These are phyloP conservation scores for Vigna trinervia DNA, from an alignment of 306 rosid species.

Conservation along the genomic window DNA sequence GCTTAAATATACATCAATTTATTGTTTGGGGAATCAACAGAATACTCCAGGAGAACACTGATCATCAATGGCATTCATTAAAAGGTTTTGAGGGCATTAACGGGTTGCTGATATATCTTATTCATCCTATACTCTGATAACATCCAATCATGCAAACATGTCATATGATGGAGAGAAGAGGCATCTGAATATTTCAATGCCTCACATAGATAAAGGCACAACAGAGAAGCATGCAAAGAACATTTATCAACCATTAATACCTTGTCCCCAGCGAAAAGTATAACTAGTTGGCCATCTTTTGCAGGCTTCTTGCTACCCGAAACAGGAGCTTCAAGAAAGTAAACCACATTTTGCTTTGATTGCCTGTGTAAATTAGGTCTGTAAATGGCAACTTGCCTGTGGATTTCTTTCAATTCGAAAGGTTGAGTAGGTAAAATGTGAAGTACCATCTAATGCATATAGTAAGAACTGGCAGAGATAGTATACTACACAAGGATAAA, in stretches of 20 bases:
- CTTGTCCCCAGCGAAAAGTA: conserved; percentile 90
- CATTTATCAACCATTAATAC: conserved; percentile 43
- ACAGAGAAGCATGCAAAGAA: conserved; percentile 5
- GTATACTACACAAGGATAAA: background rate
- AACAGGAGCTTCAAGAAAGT: conserved; percentile 90
- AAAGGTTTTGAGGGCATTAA: conserved; percentile 2
- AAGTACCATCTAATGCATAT: conserved; percentile 36
- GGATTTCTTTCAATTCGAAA: conserved; percentile 15
- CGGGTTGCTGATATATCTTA: conserved; percentile 2
- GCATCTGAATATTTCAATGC: conserved; percentile 9
- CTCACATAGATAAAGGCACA: conserved; percentile 20
- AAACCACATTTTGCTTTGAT: conserved; percentile 63
- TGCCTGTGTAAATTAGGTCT: no score
- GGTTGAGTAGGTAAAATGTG: background rate
- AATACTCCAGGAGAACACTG: background rate
- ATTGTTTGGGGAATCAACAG: conserved; percentile 20
- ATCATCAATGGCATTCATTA: conserved; percentile 1
- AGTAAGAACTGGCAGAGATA: conserved; percentile 25
- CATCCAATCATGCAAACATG: conserved; percentile 20
- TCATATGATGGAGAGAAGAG: conserved; percentile 17
- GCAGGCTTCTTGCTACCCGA: conserved; percentile 99
- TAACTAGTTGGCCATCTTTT: conserved; percentile 91
- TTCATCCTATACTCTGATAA: conserved; percentile 10
- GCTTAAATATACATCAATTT: background rate
- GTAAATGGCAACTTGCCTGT: conserved; percentile 52